Evolutionary conservation across 2,329 filamentous ascomycete species (phyloP), one percentile per base, ranked within the genome.

Genomic region (Fusarium goolgardi): DNA sequence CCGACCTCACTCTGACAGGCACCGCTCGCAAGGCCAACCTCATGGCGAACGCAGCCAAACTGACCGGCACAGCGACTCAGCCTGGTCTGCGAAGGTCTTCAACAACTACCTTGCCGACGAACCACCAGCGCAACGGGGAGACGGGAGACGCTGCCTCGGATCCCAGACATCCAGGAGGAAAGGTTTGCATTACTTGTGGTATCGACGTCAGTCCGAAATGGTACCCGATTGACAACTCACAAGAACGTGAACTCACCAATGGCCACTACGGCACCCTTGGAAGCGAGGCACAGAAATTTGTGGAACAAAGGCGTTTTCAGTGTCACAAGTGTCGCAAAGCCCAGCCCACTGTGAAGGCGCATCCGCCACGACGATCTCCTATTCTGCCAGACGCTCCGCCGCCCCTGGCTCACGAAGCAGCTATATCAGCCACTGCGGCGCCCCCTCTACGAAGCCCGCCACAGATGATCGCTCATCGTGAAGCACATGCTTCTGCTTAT

Each of bases 1-100:
- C 96, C 11, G 96, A 99, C 76, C 86, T 95, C 40, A 88, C 92
- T 4, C 82, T 97, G 71, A 97, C 94, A 4, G 96, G 96, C 29
- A 97, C 95, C 20, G 93, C 96, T 23, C 91, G 96, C 55, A 97
- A 97, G 79, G 95, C 96, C 23, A 96, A 93, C 61, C 85, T 96
- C 41, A 86, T 90, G 75, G 88, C 87, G 58, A 85, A 87, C 51
- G 88, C 87, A 29, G 86, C 86, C 15, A 92, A 90, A 75, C 80
- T 79, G 73, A 78, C 80, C 4, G 74, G 76, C 32, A 74, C 78
- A 72, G 80, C 61, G 12, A 54, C 67, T 4, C 75, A 74, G 34
- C 55, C 67, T 10, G 75, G 78, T 27, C 82, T 85, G 71, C 83
- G 88, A 58, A 85, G 88, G 63, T 79, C 83, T 20, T 91, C 90